Evolutionary conservation across 805 yeast species (phyloP), one percentile per base, ranked within the genome.

Genomic region (Isabelozyma pseudorhagii): DNA sequence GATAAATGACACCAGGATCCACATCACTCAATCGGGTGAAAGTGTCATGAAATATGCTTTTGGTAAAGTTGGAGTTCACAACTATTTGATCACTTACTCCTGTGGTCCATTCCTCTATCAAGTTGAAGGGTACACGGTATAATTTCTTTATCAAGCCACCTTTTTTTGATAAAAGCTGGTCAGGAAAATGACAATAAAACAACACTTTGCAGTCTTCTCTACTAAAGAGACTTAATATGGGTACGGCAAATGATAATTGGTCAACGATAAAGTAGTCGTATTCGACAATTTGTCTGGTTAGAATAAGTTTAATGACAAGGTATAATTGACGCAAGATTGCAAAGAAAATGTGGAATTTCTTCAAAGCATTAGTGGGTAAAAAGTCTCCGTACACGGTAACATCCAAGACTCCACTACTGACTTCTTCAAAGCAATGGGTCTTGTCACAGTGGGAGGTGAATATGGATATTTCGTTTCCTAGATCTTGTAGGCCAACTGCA

Each of bases 151-250:
- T 27, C 0, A 76, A 27, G 2, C 84, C 71, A 3, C 77, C 71
- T 47, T 85, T 84, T 15, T 72, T 71, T 0, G 97, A 85, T 41
- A 93, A 71, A 45, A 86, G 73, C 61, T 87, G 86, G 66, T 94
- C 99, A 0, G 99, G 99, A 66, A 93, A 93, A 71, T 94, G 99
- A 61, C 99, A 92, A 67, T 94, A 94, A 63, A 93, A 94, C 46
- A 94, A 68, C 3, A 88, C 77, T 46, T 81, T 80, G 1, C 86
- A 64, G 7, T 67, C 48, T 1, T 56, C 66, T 48, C 47, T 54
- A 53, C 70, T 74, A 63, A 66, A 80, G 51, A 68, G 63, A 54
- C 60, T 83, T 17, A 94, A 58, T 13, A 92, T 54, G 5, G 98
- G 98, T 4, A 90, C 73, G 55, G 96, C 84, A 50, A 89, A 84